Percentiles rank a stretch among this genome's conserved stretches.
Conservation (phyloP, 2,329 filamentous ascomycete genomes). For the Bipolaris sorokiniana region DNA sequence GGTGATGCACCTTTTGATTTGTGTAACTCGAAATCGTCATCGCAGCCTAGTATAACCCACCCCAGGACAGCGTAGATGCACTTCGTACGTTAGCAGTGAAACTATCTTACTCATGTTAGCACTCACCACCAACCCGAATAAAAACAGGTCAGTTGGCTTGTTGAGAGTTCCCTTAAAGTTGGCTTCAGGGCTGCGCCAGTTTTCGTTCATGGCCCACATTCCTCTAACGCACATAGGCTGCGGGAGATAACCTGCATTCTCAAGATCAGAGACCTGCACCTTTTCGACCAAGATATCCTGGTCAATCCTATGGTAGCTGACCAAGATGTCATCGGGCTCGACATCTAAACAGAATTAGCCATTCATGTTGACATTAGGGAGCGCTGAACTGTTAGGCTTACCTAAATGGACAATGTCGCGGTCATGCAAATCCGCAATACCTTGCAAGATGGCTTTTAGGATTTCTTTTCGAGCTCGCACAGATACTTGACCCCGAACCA, state of each 20-base stretch:
- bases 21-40: conserved; percentile 34
- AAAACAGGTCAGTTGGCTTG: conserved; percentile 40
- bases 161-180: conserved; percentile 35
- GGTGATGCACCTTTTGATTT: conserved; percentile 29
- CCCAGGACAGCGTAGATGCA: conserved; percentile 35
- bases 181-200: conserved; percentile 44
- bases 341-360: conserved; percentile 29
- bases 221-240: conserved; percentile 39
- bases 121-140: conserved; percentile 38
- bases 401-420: conserved; percentile 36
- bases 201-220: conserved; percentile 39
- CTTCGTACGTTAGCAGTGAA: conserved; percentile 21
- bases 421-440: conserved; percentile 33
- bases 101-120: not conserved
- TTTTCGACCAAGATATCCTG: conserved; percentile 22
- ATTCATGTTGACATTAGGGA: conserved; percentile 2
- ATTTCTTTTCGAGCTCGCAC: conserved; percentile 27
- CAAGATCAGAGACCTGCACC: conserved; percentile 37
- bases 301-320: conserved; percentile 21
- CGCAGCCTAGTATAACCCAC: conserved; percentile 32
- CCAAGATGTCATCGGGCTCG: conserved; percentile 42
- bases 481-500: conserved; percentile 22
- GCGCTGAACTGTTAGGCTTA: not conserved
- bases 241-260: conserved; percentile 47
- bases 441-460: conserved; percentile 32